These are phyloP conservation scores for Priceomyces medius DNA, from an alignment of 805 yeast species.

Conservation along the genomic window DNA sequence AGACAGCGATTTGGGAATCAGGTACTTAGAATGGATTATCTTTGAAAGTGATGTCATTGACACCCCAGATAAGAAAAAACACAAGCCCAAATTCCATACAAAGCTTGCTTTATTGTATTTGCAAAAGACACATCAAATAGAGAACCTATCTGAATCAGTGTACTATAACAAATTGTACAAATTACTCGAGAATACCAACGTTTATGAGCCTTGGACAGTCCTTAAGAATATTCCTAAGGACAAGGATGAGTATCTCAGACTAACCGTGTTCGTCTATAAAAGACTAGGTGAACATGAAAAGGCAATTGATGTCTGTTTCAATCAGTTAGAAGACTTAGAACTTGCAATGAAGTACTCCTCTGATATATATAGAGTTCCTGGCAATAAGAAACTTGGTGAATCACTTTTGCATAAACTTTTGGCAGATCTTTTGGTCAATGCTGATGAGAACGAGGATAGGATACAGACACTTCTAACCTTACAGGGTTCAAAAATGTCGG, in stretches of 20 bases:
- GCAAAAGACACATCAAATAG: conserved; percentile 14
- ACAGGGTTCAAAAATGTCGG: conserved; percentile 51
- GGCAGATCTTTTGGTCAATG: conserved; percentile 43
- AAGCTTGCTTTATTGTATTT: conserved; percentile 34
- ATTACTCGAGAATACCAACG: conserved; percentile 29
- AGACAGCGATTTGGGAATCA: conserved; percentile 22
- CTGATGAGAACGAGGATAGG: conserved; percentile 31
- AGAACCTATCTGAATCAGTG: conserved; percentile 9
- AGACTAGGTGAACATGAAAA: conserved; percentile 60
- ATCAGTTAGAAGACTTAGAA: conserved; percentile 53
- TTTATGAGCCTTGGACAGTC: conserved; percentile 39
- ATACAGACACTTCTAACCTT: conserved; percentile 41
- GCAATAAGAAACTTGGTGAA: conserved; percentile 40
- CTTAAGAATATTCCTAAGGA: conserved; percentile 32
- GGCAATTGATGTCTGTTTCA: conserved; percentile 60
- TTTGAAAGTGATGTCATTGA: conserved; percentile 34
- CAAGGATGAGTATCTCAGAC: conserved; percentile 34
- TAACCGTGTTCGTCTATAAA: conserved; percentile 58
- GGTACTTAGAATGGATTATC: conserved; percentile 49
- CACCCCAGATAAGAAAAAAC: neutral
- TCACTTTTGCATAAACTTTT: conserved; percentile 50
- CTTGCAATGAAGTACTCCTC: conserved; percentile 64
- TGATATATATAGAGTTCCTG: conserved; percentile 37
- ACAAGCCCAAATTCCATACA: conserved; percentile 31
- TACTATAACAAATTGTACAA: conserved; percentile 31